phyloP scores from a whole-genome alignment of 177 flowering plant species.

The Vitis hybrid region DNA sequence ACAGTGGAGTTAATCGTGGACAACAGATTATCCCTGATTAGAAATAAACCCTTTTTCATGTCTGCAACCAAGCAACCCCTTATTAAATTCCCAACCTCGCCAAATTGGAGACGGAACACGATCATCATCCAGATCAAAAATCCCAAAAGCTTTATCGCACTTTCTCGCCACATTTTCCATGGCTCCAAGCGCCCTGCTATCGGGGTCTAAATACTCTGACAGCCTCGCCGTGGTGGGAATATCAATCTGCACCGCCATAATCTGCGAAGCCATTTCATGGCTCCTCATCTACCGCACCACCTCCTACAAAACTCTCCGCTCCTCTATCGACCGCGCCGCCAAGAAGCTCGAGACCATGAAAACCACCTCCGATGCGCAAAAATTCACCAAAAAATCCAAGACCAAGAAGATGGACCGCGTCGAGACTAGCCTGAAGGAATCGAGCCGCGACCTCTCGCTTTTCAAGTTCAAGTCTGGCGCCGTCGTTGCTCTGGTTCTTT shows the following conservation, averaged over 20 bases:
- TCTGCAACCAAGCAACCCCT: too few species aligned
- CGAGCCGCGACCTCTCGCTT: conserved; percentile 84
- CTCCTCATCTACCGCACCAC: conserved; percentile 88
- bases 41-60: too few species aligned
- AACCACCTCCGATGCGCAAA: conserved; percentile 22
- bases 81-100: not conserved
- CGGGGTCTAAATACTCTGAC: conserved; percentile 62
- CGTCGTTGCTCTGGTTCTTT: conserved; percentile 85
- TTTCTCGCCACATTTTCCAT: conserved; percentile 3
- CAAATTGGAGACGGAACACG: not conserved
- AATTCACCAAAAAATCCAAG: conserved; percentile 50
- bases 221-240: conserved; percentile 71
- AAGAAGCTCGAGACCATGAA: conserved; percentile 93
- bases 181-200: conserved; percentile 26
- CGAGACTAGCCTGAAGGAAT: conserved; percentile 83
- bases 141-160: not conserved
- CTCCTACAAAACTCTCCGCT: conserved; percentile 88
- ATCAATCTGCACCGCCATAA: conserved; percentile 77
- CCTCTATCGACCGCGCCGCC: conserved; percentile 89
- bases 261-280: conserved; percentile 95
- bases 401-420: conserved; percentile 94
- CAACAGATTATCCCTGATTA: too few species aligned
- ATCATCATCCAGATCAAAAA: not conserved
- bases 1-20: too few species aligned
- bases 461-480: conserved; percentile 97